These are phyloP conservation scores for Sphaerobolus stellatus DNA, from an alignment of 1,284 basidiomycete genomes.

Conservation along the genomic window DNA sequence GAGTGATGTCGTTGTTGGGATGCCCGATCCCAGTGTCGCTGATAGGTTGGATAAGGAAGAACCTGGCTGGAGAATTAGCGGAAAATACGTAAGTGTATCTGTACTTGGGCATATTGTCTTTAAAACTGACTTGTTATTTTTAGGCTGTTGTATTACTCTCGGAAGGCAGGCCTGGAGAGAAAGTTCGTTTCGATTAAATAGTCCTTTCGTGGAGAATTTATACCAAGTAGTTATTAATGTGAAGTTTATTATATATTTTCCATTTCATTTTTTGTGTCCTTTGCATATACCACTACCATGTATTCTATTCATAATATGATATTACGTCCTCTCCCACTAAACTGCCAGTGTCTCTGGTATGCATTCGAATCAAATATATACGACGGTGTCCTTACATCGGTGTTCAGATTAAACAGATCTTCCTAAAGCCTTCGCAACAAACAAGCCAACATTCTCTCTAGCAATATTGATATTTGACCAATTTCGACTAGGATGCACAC, in stretches of 20 bases:
- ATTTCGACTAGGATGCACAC: no score
- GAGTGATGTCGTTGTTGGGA: conserved; percentile 54
- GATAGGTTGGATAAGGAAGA: conserved; percentile 84
- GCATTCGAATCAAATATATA: neutral
- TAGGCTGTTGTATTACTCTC: conserved; percentile 85
- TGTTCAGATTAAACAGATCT: neutral
- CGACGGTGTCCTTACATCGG: neutral
- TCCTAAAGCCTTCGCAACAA: neutral
- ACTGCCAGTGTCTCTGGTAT: neutral
- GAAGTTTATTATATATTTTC: no score
- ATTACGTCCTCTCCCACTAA: neutral
- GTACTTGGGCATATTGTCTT: neutral
- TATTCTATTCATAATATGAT: neutral
- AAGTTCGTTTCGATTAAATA: conserved; percentile 70
- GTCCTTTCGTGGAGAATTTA: no score
- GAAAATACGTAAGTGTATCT: conserved; percentile 76
- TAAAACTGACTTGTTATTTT: neutral
- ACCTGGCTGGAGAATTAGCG: conserved; percentile 96
- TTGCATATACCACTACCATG: neutral
- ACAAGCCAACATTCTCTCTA: neutral
- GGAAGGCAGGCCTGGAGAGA: conserved; percentile 81
- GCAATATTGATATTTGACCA: neutral
- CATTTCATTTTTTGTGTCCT: neutral
- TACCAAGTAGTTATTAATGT: no score
- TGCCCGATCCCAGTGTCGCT: conserved; percentile 60